phyloP scores from a whole-genome alignment of 768 basidiomycete genomes.

The Collybia sp. region DNA sequence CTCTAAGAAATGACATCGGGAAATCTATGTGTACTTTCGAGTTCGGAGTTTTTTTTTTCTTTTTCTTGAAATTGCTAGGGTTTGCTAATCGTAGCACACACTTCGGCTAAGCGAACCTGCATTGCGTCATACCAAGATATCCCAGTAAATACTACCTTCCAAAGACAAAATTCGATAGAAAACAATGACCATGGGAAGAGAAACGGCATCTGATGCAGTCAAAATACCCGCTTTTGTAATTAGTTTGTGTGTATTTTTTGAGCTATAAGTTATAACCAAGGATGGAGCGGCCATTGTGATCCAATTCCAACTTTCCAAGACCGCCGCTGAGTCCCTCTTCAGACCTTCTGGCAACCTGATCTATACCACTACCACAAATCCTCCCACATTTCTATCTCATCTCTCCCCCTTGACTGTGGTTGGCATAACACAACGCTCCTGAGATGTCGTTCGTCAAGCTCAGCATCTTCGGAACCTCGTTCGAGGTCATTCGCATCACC shows the following conservation, averaged over 20 bases:
- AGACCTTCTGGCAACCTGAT: conserved; percentile 1
- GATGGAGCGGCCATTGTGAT: too few species aligned
- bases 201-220: too few species aligned
- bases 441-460: conserved; percentile 95
- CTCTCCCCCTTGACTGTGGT: conserved; percentile 9
- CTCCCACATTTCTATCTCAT: conserved; percentile 6
- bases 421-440: conserved; percentile 8
- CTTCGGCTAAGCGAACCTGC: neutral
- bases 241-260: too few species aligned
- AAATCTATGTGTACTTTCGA: neutral
- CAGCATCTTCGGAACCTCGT: conserved; percentile 97
- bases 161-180: neutral
- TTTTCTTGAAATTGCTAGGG: too few species aligned
- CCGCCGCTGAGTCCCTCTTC: neutral
- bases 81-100: too few species aligned
- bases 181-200: neutral
- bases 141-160: neutral
- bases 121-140: conserved; percentile 15
- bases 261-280: too few species aligned
- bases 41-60: too few species aligned
- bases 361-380: neutral
- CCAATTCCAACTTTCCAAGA: neutral
- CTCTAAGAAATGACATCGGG: conserved; percentile 40
- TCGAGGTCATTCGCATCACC: conserved; percentile 59
- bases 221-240: too few species aligned